These are phyloP conservation scores for Xylaria sp. DNA, from an alignment of 2,329 filamentous ascomycete species.

Conservation along the genomic window DNA sequence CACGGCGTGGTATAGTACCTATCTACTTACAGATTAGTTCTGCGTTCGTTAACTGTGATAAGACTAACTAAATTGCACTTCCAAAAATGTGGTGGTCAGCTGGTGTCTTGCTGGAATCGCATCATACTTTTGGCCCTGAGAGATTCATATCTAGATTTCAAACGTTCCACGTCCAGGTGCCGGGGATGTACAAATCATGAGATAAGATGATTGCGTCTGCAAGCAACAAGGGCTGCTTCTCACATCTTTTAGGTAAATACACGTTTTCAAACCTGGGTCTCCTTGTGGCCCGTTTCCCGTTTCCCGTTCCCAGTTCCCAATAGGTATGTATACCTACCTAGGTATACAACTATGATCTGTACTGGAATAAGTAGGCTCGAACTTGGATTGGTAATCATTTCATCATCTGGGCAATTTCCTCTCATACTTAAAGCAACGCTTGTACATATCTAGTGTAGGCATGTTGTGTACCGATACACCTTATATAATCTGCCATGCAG, in stretches of 20 bases:
- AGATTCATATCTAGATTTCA: not conserved
- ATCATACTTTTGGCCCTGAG: not conserved
- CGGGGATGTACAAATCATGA: constrained; percentile 10
- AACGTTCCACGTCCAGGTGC: not conserved
- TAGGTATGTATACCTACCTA: not conserved
- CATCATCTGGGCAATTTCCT: too few relatives aligned
- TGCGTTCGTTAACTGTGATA: not conserved
- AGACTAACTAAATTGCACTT: not conserved
- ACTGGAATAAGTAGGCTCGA: too few relatives aligned
- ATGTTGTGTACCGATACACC: not conserved
- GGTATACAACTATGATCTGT: not conserved
- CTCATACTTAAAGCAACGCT: too few relatives aligned
- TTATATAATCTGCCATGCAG: constrained; percentile 12
- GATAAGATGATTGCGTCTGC: constrained; percentile 3
- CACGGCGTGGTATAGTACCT: too few relatives aligned
- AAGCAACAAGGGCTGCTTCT: not conserved
- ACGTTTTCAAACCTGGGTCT: constrained; percentile 10
- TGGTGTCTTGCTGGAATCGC: constrained; percentile 6
- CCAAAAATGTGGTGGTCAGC: not conserved
- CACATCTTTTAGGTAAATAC: not conserved
- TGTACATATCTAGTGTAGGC: not conserved
- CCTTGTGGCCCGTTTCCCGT: not conserved
- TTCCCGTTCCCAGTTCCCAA: not conserved
- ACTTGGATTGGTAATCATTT: too few relatives aligned
- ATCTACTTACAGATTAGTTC: too few relatives aligned